These are phyloP conservation scores for Solanum ahanhuiri DNA, from an alignment of 257 asterid species.

Conservation along the genomic window DNA sequence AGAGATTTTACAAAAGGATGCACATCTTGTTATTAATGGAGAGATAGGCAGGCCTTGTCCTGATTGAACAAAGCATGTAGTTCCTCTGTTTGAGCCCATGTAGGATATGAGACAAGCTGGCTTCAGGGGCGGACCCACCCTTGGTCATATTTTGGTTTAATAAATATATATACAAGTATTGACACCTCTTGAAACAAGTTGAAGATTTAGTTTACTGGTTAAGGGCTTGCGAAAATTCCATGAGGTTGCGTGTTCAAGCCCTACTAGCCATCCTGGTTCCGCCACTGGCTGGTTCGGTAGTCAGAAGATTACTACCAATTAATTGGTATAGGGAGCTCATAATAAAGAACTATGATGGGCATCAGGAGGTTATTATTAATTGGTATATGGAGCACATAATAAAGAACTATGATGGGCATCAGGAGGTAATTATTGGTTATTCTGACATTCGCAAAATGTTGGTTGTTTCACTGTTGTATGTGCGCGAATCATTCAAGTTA, in stretches of 20 bases:
- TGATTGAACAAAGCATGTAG: slow-evolving; percentile 80
- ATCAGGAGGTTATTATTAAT: slow-evolving; percentile 94
- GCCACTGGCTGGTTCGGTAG: slow-evolving; percentile 53
- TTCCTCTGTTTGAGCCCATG: slow-evolving; percentile 91
- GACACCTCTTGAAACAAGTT: background rate
- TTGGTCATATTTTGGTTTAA: background rate
- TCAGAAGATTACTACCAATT: slow-evolving; percentile 65
- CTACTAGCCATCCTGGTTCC: background rate
- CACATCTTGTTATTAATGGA: slow-evolving; percentile 63
- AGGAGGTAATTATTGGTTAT: slow-evolving; percentile 95
- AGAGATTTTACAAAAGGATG: slow-evolving; percentile 92
- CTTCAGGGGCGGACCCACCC: background rate
- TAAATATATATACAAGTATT: too few species aligned
- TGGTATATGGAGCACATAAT: slow-evolving; percentile 75
- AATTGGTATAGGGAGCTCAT: slow-evolving; percentile 79
- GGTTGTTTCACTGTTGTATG: slow-evolving; percentile 84
- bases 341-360: slow-evolving; percentile 66
- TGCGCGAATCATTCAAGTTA: slow-evolving; percentile 95
- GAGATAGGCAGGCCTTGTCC: slow-evolving; percentile 59
- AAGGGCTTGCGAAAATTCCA: background rate
- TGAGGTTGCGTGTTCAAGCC: background rate
- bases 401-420: slow-evolving; percentile 78
- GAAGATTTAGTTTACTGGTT: background rate
- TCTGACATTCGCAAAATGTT: slow-evolving; percentile 89
- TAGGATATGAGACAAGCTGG: slow-evolving; percentile 94